These are phyloP conservation scores for Corynespora cassiicola DNA, from an alignment of 2,329 filamentous ascomycete species.

Conservation along the genomic window DNA sequence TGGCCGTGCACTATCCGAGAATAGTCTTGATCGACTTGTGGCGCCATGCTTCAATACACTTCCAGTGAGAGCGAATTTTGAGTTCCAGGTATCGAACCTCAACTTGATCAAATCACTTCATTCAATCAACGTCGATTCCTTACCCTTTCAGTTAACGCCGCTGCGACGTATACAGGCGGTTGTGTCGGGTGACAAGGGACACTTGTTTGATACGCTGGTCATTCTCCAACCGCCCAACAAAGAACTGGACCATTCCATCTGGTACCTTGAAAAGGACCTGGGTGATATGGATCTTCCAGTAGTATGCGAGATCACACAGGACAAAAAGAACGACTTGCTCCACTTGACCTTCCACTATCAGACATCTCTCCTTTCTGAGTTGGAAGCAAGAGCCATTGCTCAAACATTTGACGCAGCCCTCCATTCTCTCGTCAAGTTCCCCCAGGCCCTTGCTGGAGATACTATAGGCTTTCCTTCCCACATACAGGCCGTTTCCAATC, in stretches of 20 bases:
- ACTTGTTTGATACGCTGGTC: conserved; percentile 80
- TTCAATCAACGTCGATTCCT: conserved; percentile 63
- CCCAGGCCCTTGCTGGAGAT: conserved; percentile 27
- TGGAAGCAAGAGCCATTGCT: conserved; percentile 32
- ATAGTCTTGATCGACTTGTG: conserved; percentile 74
- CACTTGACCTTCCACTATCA: conserved; percentile 67
- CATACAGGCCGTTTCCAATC: conserved; percentile 33
- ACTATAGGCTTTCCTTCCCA: conserved; percentile 23
- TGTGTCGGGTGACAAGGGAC: conserved; percentile 52
- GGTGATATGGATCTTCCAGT: conserved; percentile 77
- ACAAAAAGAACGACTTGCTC: conserved; percentile 59
- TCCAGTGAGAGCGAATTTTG: conserved; percentile 69
- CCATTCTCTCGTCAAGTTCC: conserved; percentile 26
- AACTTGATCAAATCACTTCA: conserved; percentile 69
- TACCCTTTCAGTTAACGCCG: conserved; percentile 77
- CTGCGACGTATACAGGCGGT: conserved; percentile 72
- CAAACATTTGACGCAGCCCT: conserved; percentile 37
- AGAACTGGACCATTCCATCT: conserved; percentile 55
- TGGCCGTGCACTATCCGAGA: conserved; percentile 72
- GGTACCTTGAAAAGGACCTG: conserved; percentile 58
- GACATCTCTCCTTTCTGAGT: conserved; percentile 29
- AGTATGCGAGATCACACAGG: conserved; percentile 75
- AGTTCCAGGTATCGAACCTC: conserved; percentile 55
- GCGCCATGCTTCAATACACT: conserved; percentile 93
- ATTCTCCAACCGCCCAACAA: conserved; percentile 72